A percentile compares a stretch with the other conserved stretches of the same genome.
Conservation (phyloP, 148 eudicot species). For the Amaranthus hypochondriacus region DNA sequence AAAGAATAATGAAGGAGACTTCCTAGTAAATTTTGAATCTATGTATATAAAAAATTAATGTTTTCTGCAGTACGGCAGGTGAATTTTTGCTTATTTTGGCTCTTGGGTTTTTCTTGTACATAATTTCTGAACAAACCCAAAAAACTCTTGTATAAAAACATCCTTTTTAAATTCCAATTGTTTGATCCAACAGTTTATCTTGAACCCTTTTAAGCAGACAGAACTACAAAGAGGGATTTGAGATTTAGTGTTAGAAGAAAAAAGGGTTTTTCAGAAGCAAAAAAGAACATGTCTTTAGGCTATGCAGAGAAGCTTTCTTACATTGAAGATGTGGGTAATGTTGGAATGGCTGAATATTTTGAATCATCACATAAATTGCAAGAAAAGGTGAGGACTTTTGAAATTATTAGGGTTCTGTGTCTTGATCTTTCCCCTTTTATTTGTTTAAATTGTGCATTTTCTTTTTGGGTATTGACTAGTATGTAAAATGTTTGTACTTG, state of each 20-base stretch:
- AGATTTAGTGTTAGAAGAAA: background rate
- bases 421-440: constrained; percentile 3
- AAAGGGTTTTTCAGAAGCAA: constrained; percentile 3
- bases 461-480: constrained; percentile 2
- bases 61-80: background rate
- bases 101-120: constrained; percentile 7
- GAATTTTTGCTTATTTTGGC: constrained; percentile 23
- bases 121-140: constrained; percentile 4
- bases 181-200: constrained; percentile 12
- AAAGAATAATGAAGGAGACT: background rate
- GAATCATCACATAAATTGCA: constrained; percentile 53
- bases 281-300: constrained; percentile 62
- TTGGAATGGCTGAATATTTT: constrained; percentile 76
- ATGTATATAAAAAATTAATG: background rate
- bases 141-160: background rate
- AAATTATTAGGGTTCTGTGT: background rate
- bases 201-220: background rate
- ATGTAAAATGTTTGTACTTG: constrained; percentile 18
- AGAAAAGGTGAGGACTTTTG: constrained; percentile 41
- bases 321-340: constrained; percentile 80
- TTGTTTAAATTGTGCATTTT: constrained; percentile 10
- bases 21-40: background rate
- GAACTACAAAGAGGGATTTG: background rate
- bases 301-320: constrained; percentile 81
- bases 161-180: background rate